phyloP scores from a whole-genome alignment of 2,329 filamentous ascomycete species.

The Penicillium sclerotigenum region DNA sequence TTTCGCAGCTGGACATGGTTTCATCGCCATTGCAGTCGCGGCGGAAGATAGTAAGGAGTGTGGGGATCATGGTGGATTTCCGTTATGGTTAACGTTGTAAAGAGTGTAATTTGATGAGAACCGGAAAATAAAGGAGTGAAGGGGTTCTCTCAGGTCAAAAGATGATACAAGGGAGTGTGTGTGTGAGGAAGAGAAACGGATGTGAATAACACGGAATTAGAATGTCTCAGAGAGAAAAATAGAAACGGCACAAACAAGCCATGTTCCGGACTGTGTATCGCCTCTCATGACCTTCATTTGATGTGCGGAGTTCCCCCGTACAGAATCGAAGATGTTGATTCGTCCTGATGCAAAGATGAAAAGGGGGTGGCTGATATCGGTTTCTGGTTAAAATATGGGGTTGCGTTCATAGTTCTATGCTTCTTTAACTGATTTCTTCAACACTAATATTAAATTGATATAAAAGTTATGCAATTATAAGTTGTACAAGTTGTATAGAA shows the following conservation, averaged over 20 bases:
- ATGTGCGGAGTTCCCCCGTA: neutral
- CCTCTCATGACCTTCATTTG: neutral
- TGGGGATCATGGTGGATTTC: neutral
- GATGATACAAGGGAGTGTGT: neutral
- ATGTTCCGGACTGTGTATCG: neutral
- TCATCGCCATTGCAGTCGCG: constrained; percentile 8
- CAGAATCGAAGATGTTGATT: neutral
- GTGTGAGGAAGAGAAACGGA: no score
- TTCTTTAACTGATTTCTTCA: neutral
- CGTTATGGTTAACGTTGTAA: neutral
- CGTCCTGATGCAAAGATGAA: neutral
- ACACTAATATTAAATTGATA: no score
- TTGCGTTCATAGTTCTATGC: neutral
- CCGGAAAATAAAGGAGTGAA: neutral
- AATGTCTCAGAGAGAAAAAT: neutral
- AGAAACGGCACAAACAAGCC: neutral
- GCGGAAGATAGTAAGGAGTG: constrained; percentile 6
- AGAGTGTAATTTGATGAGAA: neutral
- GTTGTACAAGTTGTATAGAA: no score
- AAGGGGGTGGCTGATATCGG: constrained; percentile 8
- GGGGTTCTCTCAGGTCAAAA: neutral
- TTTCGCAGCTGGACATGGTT: constrained; percentile 6
- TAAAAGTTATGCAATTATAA: neutral
- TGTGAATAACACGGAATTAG: no score
- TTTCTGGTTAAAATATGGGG: neutral